Base-by-base conservation (phyloP, 176 grass and related monocot species). In the Oryza glumipatula region DNA sequence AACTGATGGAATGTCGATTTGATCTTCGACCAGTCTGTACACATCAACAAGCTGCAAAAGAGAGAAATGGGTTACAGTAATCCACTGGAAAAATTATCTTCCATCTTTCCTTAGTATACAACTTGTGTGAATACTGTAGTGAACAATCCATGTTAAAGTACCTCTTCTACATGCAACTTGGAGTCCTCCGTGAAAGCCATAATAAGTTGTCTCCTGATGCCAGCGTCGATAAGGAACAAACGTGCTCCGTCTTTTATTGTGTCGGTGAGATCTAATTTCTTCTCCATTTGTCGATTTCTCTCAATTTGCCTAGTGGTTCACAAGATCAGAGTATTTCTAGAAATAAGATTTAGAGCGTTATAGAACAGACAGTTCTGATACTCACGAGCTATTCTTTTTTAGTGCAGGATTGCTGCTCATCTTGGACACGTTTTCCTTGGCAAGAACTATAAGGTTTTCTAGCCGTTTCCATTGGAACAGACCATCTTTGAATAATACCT, bases 401-500 rank as follows among this genome's bases (percentile, higher is more conserved):
- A 98, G 85, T 78, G 96, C 95, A 70, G 95, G 95, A 87, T 92
- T 95, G 48, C 73, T 80, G 63, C 84, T 98, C 96, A 95, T 98
- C 82, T 92, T 98, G 76, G 83, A 65, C 77, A 98, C 96, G 81
- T 98, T 94, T 88, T 98, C 96, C 84, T 98, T 98, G 11, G 96
- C 96, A 86, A 98, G 96, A 85, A 95, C 83, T 78, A 98, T 95
- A 85, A 98, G 91, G 74, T 98, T 98, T 88, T 98, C 96, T 51
- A 98, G 91, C 28, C 96, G 85, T 84, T 98, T 98, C 96, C 96
- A 98, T 68, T 98, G 96, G 71, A 98, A 98, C 70, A 91, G 36
- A 30, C 96, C 96, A 88, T 98, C 96, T 79, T 98, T 95, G 91
- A 98, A 98, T 88, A 98, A 65, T 64, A 98, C 96, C 96, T 98